A percentile compares a stretch with the other conserved stretches of the same genome.
phyloP scores from a whole-genome alignment of 306 rosid genomes.

The Vigna angularis region DNA sequence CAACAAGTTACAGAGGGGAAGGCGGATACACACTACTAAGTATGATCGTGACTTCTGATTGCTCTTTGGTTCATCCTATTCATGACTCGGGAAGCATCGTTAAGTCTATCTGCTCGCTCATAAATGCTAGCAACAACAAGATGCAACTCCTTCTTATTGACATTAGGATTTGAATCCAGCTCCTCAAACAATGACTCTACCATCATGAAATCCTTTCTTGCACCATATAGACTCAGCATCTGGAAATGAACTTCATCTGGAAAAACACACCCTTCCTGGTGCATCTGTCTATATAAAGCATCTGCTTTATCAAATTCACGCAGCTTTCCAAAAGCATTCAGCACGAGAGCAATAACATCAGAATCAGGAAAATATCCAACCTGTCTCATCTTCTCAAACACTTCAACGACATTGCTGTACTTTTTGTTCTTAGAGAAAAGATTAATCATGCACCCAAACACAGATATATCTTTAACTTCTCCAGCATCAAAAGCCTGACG shows the following conservation, averaged over 20 bases:
- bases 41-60: slow-evolving; percentile 45
- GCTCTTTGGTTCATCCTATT: slow-evolving; percentile 60
- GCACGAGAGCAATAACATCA: slow-evolving; percentile 79
- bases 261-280: slow-evolving; percentile 81
- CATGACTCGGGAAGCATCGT: slow-evolving; percentile 81
- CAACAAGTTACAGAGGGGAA: slow-evolving; percentile 28
- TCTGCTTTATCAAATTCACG: slow-evolving; percentile 83
- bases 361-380: slow-evolving; percentile 86
- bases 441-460: slow-evolving; percentile 77
- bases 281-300: slow-evolving; percentile 76
- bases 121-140: slow-evolving; percentile 81
- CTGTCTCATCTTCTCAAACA: slow-evolving; percentile 84
- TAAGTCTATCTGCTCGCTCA: slow-evolving; percentile 77
- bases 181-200: slow-evolving; percentile 73
- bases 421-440: slow-evolving; percentile 77
- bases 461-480: slow-evolving; percentile 79
- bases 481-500: slow-evolving; percentile 86
- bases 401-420: slow-evolving; percentile 74
- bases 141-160: slow-evolving; percentile 89
- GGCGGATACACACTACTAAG: slow-evolving; percentile 41
- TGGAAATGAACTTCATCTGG: slow-evolving; percentile 90
- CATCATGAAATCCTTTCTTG: slow-evolving; percentile 65
- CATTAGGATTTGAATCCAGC: slow-evolving; percentile 75
- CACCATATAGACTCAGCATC: slow-evolving; percentile 83
- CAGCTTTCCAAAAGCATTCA: slow-evolving; percentile 88